phyloP scores from a whole-genome alignment of 495 filamentous ascomycete species.

The Aspergillus baeticus region DNA sequence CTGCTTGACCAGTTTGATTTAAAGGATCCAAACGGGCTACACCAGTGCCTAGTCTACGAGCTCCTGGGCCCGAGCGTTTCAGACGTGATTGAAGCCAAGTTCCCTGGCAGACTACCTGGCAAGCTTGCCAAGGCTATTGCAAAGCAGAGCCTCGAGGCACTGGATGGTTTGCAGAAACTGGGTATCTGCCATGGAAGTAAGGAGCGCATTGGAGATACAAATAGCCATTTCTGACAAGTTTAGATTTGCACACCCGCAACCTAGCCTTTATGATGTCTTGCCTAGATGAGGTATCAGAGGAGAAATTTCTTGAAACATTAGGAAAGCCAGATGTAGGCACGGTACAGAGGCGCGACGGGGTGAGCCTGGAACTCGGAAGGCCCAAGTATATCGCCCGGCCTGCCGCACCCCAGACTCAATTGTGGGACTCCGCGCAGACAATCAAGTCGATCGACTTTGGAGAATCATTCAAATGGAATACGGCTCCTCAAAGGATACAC shows the following conservation, averaged over 20 bases:
- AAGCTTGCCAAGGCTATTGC: constrained; percentile 41
- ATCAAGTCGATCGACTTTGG: constrained; percentile 41
- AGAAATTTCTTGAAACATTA: constrained; percentile 19
- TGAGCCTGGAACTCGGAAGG: constrained; percentile 12
- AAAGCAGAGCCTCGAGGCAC: constrained; percentile 39
- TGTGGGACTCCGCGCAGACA: not conserved
- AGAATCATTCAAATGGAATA: constrained; percentile 34
- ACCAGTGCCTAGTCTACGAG: constrained; percentile 47
- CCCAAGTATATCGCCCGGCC: constrained; percentile 28
- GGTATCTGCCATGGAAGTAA: constrained; percentile 45
- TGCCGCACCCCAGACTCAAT: constrained; percentile 23
- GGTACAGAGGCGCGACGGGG: constrained; percentile 24
- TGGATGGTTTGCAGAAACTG: constrained; percentile 41
- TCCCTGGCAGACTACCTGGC: constrained; percentile 21
- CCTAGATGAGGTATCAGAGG: constrained; percentile 24
- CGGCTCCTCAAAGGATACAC: constrained; percentile 28
- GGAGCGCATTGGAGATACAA: constrained; percentile 34
- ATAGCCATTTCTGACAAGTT: constrained; percentile 20
- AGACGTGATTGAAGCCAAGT: constrained; percentile 23
- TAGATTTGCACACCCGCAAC: constrained; percentile 31
- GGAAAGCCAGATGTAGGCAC: constrained; percentile 31
- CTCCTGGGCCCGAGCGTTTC: constrained; percentile 42
- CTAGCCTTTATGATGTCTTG: constrained; percentile 36
- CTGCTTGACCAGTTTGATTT: constrained; percentile 41
- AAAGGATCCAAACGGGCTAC: constrained; percentile 43